A percentile compares a stretch with the other conserved stretches of the same genome.
Conservation (phyloP, 202 grass and related monocot genomes). For the Digitaria exilis region DNA sequence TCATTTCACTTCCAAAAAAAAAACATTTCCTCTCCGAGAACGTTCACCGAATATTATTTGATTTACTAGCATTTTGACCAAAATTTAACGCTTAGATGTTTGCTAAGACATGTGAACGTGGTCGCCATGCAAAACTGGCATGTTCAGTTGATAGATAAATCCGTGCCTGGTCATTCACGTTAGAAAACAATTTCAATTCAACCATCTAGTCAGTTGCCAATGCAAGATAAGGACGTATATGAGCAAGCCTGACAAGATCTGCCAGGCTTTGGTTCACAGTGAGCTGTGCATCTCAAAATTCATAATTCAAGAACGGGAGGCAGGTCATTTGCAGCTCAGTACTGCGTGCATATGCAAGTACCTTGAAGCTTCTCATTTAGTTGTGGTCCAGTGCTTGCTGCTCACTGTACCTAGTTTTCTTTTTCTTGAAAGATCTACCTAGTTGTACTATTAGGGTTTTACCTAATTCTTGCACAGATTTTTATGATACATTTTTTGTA, state of each 20-base stretch:
- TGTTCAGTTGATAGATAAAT: no score
- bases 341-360: constrained; percentile 25
- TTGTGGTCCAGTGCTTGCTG: constrained; percentile 10
- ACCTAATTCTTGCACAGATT: not conserved
- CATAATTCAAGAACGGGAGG: constrained; percentile 27
- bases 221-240: constrained; percentile 16
- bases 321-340: constrained; percentile 25
- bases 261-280: constrained; percentile 3
- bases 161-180: not conserved
- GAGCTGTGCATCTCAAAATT: constrained; percentile 37
- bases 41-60: not conserved
- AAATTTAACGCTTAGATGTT: not conserved
- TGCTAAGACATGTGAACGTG: not conserved
- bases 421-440: not conserved
- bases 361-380: constrained; percentile 45
- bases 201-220: not conserved
- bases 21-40: not conserved
- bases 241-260: constrained; percentile 14
- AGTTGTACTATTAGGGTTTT: not conserved
- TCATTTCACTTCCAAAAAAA: not conserved
- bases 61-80: not conserved
- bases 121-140: not conserved
- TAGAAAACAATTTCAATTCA: not conserved
- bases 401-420: not conserved
- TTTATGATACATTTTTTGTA: not conserved